These are phyloP conservation scores for Penicillium bialowiezense DNA, from an alignment of 495 filamentous ascomycete species.

Conservation along the genomic window DNA sequence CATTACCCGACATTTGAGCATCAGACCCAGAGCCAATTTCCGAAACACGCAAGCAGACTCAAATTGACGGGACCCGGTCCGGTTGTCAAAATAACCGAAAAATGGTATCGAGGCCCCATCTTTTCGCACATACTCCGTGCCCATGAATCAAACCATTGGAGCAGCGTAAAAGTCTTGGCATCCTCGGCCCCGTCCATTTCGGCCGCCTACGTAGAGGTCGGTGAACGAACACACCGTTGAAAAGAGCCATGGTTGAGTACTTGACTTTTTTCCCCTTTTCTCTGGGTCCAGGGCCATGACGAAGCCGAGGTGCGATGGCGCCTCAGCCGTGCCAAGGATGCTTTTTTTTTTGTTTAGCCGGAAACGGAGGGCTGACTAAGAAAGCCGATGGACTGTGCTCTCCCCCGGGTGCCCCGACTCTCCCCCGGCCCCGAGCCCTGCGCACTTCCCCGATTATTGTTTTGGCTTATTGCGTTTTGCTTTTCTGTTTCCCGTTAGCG, in stretches of 20 bases:
- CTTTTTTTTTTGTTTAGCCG: neutral
- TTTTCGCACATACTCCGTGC: too few species aligned
- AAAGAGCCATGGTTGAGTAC: too few species aligned
- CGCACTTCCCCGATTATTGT: too few species aligned
- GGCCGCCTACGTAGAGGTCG: too few species aligned
- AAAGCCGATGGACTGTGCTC: too few species aligned
- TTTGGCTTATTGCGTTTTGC: too few species aligned
- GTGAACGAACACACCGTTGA: too few species aligned
- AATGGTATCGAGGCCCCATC: neutral
- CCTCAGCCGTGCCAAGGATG: neutral
- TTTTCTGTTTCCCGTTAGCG: neutral
- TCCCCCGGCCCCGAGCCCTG: neutral
- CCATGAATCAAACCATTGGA: neutral
- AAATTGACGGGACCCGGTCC: neutral
- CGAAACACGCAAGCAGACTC: neutral
- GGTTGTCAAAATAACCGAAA: neutral
- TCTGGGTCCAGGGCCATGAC: too few species aligned
- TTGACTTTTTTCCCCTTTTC: too few species aligned
- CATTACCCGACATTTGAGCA: neutral
- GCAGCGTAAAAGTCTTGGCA: neutral
- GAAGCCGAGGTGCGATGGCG: too few species aligned
- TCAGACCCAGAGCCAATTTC: neutral
- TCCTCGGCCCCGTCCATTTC: too few species aligned
- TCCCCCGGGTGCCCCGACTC: neutral
- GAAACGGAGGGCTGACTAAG: neutral